A percentile compares a stretch with the other conserved stretches of the same genome.
Conservation (phyloP, 148 eudicot species). For the Persicaria maculosa region DNA sequence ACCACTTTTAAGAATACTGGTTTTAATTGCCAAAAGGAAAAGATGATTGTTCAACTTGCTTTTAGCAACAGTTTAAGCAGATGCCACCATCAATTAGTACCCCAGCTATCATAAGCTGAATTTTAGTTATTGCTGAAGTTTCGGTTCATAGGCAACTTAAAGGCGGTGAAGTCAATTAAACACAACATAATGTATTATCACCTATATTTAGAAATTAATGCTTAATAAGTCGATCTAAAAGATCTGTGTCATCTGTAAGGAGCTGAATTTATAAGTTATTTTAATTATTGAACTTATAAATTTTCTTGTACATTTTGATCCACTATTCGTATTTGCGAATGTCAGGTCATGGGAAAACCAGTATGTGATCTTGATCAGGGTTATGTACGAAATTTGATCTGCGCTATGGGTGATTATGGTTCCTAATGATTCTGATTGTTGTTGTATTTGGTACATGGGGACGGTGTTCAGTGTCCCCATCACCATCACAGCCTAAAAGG, state of each 20-base stretch:
- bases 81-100: background rate
- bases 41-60: too few species aligned
- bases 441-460: background rate
- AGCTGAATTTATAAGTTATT: background rate
- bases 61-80: background rate
- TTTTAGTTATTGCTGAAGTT: background rate
- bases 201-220: background rate
- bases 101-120: background rate
- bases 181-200: background rate
- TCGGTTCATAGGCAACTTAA: background rate
- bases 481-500: background rate
- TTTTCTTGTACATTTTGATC: background rate
- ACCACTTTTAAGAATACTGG: background rate
- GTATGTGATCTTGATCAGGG: background rate
- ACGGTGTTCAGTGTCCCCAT: background rate
- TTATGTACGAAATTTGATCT: background rate
- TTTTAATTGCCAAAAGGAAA: background rate
- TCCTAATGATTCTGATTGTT: background rate
- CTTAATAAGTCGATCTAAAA: background rate
- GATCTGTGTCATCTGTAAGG: background rate
- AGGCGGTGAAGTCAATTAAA: background rate
- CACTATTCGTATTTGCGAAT: background rate
- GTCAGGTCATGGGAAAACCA: background rate
- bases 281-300: background rate
- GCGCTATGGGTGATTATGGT: background rate